These are phyloP conservation scores for Fusarium setosum DNA, from an alignment of 2,329 filamentous ascomycete genomes.

Conservation along the genomic window DNA sequence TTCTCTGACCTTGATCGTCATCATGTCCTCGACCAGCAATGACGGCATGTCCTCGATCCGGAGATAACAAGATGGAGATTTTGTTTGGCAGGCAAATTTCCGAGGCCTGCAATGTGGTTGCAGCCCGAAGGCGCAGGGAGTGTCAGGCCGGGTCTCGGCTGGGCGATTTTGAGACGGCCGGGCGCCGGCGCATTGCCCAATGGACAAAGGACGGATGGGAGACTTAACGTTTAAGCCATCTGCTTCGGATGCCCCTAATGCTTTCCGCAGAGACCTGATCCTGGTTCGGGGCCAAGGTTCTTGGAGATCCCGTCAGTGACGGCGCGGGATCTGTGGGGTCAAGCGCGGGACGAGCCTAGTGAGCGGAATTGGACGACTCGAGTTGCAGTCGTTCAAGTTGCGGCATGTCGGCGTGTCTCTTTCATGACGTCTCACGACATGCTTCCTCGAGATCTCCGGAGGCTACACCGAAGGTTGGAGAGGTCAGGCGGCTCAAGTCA, in stretches of 20 bases:
- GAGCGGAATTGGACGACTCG: constrained; percentile 6
- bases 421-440: neutral
- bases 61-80: constrained; percentile 6
- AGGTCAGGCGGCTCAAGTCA: constrained; percentile 23
- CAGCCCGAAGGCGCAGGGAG: constrained; percentile 18
- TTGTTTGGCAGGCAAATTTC: constrained; percentile 18
- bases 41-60: constrained; percentile 10
- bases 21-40: neutral
- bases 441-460: neutral
- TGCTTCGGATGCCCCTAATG: constrained; percentile 5
- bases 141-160: constrained; percentile 15
- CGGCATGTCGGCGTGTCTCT: neutral
- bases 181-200: constrained; percentile 28
- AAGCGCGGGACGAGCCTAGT: constrained; percentile 43
- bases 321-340: constrained; percentile 39
- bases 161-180: constrained; percentile 14
- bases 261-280: constrained; percentile 17
- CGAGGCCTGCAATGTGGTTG: constrained; percentile 35
- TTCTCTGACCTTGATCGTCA: neutral
- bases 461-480: neutral
- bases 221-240: constrained; percentile 10
- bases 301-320: constrained; percentile 33
- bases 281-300: constrained; percentile 20
- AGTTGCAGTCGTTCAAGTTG: constrained; percentile 1
- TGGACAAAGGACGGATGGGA: constrained; percentile 11